These are phyloP conservation scores for Aeminium ludgeri DNA, from an alignment of 495 filamentous ascomycete species.

Conservation along the genomic window DNA sequence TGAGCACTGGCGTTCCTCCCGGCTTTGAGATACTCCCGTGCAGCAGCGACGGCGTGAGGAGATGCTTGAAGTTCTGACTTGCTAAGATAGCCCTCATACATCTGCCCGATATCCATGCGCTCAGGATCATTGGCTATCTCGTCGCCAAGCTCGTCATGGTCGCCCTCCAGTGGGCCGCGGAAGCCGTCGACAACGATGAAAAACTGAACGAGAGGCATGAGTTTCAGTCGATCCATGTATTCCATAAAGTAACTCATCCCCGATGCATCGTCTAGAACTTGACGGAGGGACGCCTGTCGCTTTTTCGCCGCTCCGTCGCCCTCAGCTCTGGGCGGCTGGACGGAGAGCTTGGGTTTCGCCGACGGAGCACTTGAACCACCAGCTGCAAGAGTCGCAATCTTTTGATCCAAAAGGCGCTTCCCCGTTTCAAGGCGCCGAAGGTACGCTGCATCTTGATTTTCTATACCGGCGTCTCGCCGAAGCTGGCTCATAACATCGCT, in stretches of 20 bases:
- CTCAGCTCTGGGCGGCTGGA: slow-evolving; percentile 3
- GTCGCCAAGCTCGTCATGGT: slow-evolving; percentile 50
- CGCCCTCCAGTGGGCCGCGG: slow-evolving; percentile 88
- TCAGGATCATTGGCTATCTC: slow-evolving; percentile 50
- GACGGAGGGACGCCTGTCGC: slow-evolving; percentile 56
- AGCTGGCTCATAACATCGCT: slow-evolving; percentile 87
- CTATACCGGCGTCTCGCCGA: slow-evolving; percentile 63
- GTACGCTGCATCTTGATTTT: slow-evolving; percentile 68
- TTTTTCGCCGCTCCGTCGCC: slow-evolving; percentile 32
- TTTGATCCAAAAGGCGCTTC: slow-evolving; percentile 77
- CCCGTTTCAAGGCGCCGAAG: slow-evolving; percentile 78
- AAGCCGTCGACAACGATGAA: slow-evolving; percentile 97
- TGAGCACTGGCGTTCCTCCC: slow-evolving; percentile 54
- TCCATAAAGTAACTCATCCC: slow-evolving; percentile 98
- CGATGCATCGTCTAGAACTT: slow-evolving; percentile 72
- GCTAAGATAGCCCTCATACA: slow-evolving; percentile 75
- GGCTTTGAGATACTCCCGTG: slow-evolving; percentile 61
- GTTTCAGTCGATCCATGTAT: slow-evolving; percentile 82
- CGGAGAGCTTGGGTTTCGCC: slow-evolving; percentile 22
- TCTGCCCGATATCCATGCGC: slow-evolving; percentile 69
- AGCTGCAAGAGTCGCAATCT: slow-evolving; percentile 49
- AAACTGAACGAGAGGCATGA: slow-evolving; percentile 88
- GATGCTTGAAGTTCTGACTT: slow-evolving; percentile 66
- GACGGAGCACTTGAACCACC: slow-evolving; percentile 27
- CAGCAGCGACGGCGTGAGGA: slow-evolving; percentile 44